A percentile compares a stretch with the other conserved stretches of the same genome.
phyloP scores from a whole-genome alignment of 768 basidiomycete genomes.

The Coprinopsis sp. region DNA sequence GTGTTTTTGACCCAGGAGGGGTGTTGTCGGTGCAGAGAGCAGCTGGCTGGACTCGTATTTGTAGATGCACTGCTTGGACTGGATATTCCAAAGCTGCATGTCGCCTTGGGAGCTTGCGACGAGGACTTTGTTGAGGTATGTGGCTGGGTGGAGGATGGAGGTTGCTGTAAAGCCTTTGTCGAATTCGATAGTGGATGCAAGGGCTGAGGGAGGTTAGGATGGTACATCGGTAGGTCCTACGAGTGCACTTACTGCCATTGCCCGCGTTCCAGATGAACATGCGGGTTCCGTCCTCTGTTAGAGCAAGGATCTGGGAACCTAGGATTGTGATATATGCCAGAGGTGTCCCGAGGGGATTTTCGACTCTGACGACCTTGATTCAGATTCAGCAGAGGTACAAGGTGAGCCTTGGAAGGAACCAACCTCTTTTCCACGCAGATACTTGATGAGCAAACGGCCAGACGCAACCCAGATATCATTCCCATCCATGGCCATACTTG shows the following conservation, averaged over 20 bases:
- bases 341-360: constrained; percentile 58
- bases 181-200: constrained; percentile 71
- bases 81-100: constrained; percentile 92
- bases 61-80: constrained; percentile 83
- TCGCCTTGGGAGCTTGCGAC: constrained; percentile 77
- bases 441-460: constrained; percentile 67
- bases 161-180: constrained; percentile 84
- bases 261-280: constrained; percentile 76
- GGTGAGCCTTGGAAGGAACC: constrained; percentile 1
- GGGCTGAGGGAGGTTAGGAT: constrained; percentile 33
- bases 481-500: constrained; percentile 74
- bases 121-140: constrained; percentile 94
- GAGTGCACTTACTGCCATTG: constrained; percentile 44
- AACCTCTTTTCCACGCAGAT: constrained; percentile 86
- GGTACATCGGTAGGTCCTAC: background rate
- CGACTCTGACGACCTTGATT: constrained; percentile 48
- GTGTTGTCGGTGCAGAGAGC: constrained; percentile 31
- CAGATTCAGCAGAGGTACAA: background rate
- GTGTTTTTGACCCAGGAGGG: constrained; percentile 20
- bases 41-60: constrained; percentile 59
- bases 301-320: constrained; percentile 72
- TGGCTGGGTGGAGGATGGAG: constrained; percentile 84
- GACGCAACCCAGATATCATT: constrained; percentile 83
- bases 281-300: constrained; percentile 73
- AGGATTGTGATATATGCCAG: constrained; percentile 72